These are phyloP conservation scores for Chloromonas sp. DNA, from an alignment of 163 green algal species.

Conservation along the genomic window DNA sequence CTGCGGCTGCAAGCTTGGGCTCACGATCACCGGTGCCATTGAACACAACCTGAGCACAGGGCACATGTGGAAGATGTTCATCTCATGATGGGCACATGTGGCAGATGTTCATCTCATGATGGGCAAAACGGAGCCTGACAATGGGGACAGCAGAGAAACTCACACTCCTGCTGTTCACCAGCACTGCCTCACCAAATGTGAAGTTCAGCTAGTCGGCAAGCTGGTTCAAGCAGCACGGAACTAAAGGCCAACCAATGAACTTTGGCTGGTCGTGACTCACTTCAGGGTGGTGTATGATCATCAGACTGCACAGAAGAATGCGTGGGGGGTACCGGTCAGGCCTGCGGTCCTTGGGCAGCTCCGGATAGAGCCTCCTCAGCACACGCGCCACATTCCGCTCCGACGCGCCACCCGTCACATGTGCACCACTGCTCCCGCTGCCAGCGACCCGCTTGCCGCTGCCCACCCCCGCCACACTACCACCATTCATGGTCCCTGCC, in stretches of 20 bases:
- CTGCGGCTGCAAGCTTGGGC: slow-evolving; percentile 26
- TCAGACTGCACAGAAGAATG: slow-evolving; percentile 82
- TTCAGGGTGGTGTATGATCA: slow-evolving; percentile 75
- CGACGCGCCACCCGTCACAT: not conserved
- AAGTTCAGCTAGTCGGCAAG: not conserved
- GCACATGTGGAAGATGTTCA: not conserved
- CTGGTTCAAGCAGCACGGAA: not conserved
- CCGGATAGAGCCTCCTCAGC: slow-evolving; percentile 38
- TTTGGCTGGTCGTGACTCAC: slow-evolving; percentile 27
- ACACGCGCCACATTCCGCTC: slow-evolving; percentile 5
- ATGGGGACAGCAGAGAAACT: not conserved
- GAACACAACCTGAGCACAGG: slow-evolving; percentile 1
- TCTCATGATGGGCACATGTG: not conserved
- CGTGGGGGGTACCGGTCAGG: slow-evolving; percentile 74
- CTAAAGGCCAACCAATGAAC: not conserved
- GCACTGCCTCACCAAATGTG: not conserved
- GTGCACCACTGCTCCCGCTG: not conserved
- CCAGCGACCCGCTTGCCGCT: not conserved
- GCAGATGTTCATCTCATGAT: not conserved
- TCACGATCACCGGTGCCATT: slow-evolving; percentile 16
- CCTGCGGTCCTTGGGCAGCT: slow-evolving; percentile 5
- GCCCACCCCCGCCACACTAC: too few relatives aligned
- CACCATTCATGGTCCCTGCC: too few relatives aligned
- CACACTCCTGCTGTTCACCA: not conserved
- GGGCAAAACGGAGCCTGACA: not conserved